A percentile compares a stretch with the other conserved stretches of the same genome.
phyloP scores from a whole-genome alignment of 768 basidiomycete species.

The Psilocybe tampanensis region DNA sequence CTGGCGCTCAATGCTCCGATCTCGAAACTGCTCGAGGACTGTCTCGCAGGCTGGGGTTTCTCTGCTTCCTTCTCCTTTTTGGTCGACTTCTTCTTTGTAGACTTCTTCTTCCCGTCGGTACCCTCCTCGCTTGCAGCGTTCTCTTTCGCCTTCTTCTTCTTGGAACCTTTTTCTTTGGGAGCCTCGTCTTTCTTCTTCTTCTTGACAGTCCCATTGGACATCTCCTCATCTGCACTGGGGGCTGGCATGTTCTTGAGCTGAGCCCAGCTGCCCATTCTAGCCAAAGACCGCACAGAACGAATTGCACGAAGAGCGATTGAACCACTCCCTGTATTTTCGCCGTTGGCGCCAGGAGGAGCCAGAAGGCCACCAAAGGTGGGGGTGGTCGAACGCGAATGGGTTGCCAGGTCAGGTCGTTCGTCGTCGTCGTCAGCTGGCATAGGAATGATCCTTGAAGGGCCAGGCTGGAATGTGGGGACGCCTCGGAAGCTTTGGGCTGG shows the following conservation, averaged over 20 bases:
- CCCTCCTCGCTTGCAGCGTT: constrained; percentile 20
- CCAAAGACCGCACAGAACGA: constrained; percentile 71
- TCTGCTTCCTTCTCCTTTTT: constrained; percentile 25
- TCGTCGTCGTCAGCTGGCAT: constrained; percentile 14
- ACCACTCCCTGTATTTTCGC: constrained; percentile 33
- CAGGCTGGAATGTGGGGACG: not conserved
- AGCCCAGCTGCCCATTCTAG: constrained; percentile 74
- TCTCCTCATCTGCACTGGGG: constrained; percentile 26
- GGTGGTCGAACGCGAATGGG: constrained; percentile 36
- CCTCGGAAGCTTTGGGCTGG: not conserved
- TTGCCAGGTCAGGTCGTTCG: not conserved
- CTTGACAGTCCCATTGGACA: constrained; percentile 27
- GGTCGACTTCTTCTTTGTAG: constrained; percentile 40
- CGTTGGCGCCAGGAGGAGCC: constrained; percentile 28
- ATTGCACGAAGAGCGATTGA: constrained; percentile 82
- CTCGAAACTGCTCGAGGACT: constrained; percentile 70
- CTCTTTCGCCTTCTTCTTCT: constrained; percentile 25
- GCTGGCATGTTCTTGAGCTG: constrained; percentile 44
- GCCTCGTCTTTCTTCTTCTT: constrained; percentile 37
- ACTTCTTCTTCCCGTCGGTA: constrained; percentile 28
- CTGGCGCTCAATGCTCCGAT: constrained; percentile 54
- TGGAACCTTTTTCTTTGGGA: too few species aligned
- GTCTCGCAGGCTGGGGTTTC: constrained; percentile 40
- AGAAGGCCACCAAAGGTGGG: constrained; percentile 29
- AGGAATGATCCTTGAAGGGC: not conserved